Base-by-base conservation (phyloP, 108 stramenopile genomes). In the Nitzschia sp. region DNA sequence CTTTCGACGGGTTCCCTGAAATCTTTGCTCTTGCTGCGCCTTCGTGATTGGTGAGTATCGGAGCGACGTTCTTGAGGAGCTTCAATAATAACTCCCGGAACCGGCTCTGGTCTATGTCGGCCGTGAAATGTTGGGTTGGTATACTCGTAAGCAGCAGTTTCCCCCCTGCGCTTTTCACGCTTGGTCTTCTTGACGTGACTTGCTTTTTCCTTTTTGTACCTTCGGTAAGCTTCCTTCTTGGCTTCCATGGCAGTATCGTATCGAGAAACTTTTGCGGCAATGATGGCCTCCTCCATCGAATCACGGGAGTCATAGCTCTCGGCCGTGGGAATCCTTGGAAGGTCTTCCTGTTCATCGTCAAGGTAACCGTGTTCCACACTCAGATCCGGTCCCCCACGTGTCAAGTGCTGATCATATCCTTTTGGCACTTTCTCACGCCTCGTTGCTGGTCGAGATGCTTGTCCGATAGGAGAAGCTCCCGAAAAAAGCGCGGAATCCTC, bases 261-360 rank as follows among this genome's bases (percentile, higher is more conserved):
- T 1, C 46, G 66, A 25, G 46, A 44, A 45, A 17, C 8, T 45
- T 5, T 44, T 26, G 9, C 54, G 16, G 23, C 27, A 66, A 25
- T 66, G n/a, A n/a, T n/a, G 48, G n/a, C 21, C 1, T 56, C 36
- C 21, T 54, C 66, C 4, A 35, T 35, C 27, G 66, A 68, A 41
- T 68, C 66, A 21, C 56, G 36, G 6, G 66, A 68, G 9, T 36
- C 15, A 31, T 68, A 68, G 38, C 66, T 45, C n/a, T 44, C 54
- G 17, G 66, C 66, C 0, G 66, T 68, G 1, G 53, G 66, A 16
- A 68, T 54, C 38, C 26, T 33, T 5, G 53, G 36, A 5, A 27
- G 6, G 9, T 41, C 38, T 6, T 13, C 38, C 6, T 6, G 9
- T 41, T 13, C 13, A 13, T 41, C 38, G 38, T 41, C 38, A 41